phyloP scores from a whole-genome alignment of 306 rosid genomes.

The Sindora glabra region DNA sequence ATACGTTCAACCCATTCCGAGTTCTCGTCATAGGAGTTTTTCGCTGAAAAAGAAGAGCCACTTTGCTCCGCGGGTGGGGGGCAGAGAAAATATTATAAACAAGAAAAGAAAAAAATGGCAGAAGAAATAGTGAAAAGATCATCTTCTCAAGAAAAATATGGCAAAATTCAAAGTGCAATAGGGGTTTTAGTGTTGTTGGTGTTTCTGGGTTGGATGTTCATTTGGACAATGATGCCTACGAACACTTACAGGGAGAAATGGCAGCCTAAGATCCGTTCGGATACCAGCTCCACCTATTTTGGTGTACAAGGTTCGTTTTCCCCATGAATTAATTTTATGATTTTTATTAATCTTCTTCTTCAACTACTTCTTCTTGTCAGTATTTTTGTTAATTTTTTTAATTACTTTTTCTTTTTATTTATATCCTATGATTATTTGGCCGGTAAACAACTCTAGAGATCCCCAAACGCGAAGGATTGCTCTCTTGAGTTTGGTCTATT shows the following conservation, averaged over 20 bases:
- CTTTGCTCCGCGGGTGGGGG: no score
- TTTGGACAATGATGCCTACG: slow-evolving; percentile 62
- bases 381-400: background rate
- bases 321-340: no score
- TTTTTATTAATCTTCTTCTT: no score
- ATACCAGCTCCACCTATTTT: slow-evolving; percentile 32
- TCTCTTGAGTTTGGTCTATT: no score
- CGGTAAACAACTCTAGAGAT: no score
- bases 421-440: background rate
- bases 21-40: no score
- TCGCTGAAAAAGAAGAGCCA: no score
- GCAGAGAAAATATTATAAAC: background rate
- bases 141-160: no score
- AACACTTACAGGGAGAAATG: slow-evolving; percentile 27
- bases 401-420: background rate
- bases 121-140: no score
- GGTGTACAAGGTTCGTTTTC: slow-evolving; percentile 68
- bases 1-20: no score
- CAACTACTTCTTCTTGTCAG: no score
- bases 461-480: no score
- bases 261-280: slow-evolving; percentile 18
- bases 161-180: slow-evolving; percentile 12
- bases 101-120: slow-evolving; percentile 21
- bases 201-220: slow-evolving; percentile 35
- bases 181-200: slow-evolving; percentile 27